Percentiles rank a stretch among this genome's conserved stretches.
phyloP scores from a whole-genome alignment of 208 protist species.

The Trypanosoma cruzi region DNA sequence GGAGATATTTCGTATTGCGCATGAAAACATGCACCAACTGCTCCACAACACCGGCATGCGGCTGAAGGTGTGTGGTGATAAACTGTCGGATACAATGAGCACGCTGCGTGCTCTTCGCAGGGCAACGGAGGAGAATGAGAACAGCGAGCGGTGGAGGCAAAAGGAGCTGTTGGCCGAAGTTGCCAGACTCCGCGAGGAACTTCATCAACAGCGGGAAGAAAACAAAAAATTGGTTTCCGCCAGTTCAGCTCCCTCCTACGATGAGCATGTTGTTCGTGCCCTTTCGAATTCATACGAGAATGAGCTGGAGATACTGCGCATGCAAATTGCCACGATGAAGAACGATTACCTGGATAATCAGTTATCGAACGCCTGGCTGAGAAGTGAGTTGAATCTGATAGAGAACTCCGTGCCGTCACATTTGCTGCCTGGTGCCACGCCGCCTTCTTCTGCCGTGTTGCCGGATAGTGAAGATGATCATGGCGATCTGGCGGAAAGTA shows the following conservation, averaged over 20 bases:
- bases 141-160: background rate
- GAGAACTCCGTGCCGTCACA: background rate
- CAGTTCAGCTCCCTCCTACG: background rate
- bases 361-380: conserved; percentile 16
- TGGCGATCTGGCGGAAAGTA: background rate
- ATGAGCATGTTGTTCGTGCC: conserved; percentile 6
- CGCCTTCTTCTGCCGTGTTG: background rate
- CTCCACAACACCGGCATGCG: background rate
- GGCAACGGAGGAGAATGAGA: conserved; percentile 5
- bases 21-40: background rate
- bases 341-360: conserved; percentile 5
- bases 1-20: background rate
- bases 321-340: conserved; percentile 14
- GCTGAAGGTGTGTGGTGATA: background rate
- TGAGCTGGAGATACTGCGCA: conserved; percentile 12
- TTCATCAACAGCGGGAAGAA: conserved; percentile 5
- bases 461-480: background rate
- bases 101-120: conserved; percentile 6
- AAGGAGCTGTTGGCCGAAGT: conserved; percentile 7
- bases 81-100: background rate
- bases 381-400: conserved; percentile 7
- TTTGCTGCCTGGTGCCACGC: background rate
- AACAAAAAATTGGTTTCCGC: background rate
- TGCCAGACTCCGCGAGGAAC: conserved; percentile 6
- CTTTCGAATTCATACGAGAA: conserved; percentile 12